phyloP scores from a whole-genome alignment of 257 asterid species.

The Fraxinus quadrangulata region DNA sequence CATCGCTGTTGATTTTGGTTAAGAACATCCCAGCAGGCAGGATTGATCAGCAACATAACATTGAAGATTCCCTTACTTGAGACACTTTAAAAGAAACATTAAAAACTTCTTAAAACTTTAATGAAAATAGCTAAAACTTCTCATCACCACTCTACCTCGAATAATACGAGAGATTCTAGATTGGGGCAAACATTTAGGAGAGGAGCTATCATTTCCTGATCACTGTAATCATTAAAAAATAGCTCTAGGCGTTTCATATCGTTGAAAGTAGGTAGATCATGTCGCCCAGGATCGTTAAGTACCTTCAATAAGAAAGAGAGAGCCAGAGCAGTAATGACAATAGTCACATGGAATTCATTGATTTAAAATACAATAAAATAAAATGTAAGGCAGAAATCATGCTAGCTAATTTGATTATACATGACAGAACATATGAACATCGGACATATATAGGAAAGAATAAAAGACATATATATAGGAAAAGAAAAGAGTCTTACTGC shows the following conservation, averaged over 20 bases:
- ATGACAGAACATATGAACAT: background rate
- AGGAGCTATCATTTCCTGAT: background rate
- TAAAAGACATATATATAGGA: too few species aligned
- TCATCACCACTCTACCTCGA: background rate
- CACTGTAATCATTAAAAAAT: background rate
- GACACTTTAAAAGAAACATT: background rate
- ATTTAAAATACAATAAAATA: background rate
- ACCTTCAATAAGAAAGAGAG: background rate
- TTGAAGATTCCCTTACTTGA: background rate
- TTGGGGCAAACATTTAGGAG: background rate
- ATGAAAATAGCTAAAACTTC: background rate
- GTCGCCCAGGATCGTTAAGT: background rate
- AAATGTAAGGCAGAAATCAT: background rate
- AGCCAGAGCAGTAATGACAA: background rate
- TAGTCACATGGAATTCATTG: background rate
- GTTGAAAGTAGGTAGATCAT: background rate
- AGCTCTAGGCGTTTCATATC: background rate
- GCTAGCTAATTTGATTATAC: background rate
- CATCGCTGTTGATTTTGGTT: too few species aligned
- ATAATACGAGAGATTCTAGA: background rate
- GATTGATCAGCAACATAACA: background rate
- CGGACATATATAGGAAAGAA: too few species aligned
- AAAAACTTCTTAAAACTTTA: background rate
- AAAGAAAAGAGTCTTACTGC: background rate
- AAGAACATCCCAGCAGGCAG: background rate